Conservation (phyloP, 169 alveolate species). For the Plasmodium chabaudi region DNA sequence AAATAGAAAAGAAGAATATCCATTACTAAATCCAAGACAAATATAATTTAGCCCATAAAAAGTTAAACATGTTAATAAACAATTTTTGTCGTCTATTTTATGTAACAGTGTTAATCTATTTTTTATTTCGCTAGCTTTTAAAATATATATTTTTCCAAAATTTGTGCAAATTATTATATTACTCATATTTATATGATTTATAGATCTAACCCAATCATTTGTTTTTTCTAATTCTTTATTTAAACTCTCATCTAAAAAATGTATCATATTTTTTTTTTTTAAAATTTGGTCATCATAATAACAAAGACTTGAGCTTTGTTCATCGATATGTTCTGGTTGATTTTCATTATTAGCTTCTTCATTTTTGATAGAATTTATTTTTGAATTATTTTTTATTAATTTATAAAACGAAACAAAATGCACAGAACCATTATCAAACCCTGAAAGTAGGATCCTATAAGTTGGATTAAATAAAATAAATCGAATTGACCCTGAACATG, state of each 20-base stretch:
- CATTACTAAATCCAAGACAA: constrained; percentile 69
- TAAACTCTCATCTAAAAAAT: constrained; percentile 12
- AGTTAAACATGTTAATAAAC: constrained; percentile 47
- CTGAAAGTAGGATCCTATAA: background rate
- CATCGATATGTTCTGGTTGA: background rate
- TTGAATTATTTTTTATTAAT: too few relatives aligned
- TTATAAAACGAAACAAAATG: too few relatives aligned
- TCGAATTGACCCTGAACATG: constrained; percentile 36
- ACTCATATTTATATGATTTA: constrained; percentile 30
- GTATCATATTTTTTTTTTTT: constrained; percentile 16
- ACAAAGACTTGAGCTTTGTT: background rate
- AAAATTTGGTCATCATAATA: background rate
- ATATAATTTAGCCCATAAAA: constrained; percentile 42
- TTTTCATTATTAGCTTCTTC: background rate
- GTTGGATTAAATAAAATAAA: background rate
- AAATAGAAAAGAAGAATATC: constrained; percentile 44
- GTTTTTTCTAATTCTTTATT: constrained; percentile 24
- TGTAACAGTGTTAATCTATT: constrained; percentile 13
- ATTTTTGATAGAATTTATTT: background rate
- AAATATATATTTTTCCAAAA: constrained; percentile 52
- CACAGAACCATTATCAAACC: background rate
- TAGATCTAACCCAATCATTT: constrained; percentile 72
- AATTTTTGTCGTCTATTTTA: constrained; percentile 41
- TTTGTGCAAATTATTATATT: constrained; percentile 45
- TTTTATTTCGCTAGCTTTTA: constrained; percentile 15